Evolutionary conservation across 2,329 filamentous ascomycete species (phyloP), one percentile per base, ranked within the genome.

Genomic region (Pyrenochaeta sp.): DNA sequence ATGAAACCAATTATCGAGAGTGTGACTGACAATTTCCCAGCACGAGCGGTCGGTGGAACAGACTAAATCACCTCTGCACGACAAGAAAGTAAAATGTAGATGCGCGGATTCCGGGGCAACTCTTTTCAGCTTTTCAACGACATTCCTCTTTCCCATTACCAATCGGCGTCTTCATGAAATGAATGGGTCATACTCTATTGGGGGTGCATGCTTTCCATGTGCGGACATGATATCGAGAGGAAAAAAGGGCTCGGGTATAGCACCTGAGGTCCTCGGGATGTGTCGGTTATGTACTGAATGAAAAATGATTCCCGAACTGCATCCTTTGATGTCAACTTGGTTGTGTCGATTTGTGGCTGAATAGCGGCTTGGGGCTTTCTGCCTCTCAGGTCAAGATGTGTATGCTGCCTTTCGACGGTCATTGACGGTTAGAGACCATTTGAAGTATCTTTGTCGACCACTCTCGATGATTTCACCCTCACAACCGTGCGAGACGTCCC

Each of bases 271-370:
- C 44, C 50, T 52, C 46, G 51, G 48, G 50, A 54, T 50, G 55
- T 60, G 61, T 63, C 63, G 60, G 55, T 63, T 65, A 66, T 59
- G 61, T 65, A 64, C 54, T 65, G 60, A 66, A 66, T 65, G 61
- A 66, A 59, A 60, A 65, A 65, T n/a, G 56, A 62, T 60, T 58
- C 53, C 55, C 56, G 55, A 64, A 59, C 51, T 52, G 44, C 34
- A 43, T 51, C 15, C 13, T 17, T 13, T 9, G 14, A 7, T 22
- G 7, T 18, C n/a, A 7, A 13, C 21, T 14, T 3, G 21, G 31
- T 37, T 14, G 19, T n/a, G 13, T 37, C 8, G 2, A 9, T 6
- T 21, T 15, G 34, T 9, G n/a, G 9, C 19, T 44, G 47, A 42
- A 26, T 28, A 35, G 31, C 23, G 30, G 22, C 23, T 13, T 10